Evolutionary conservation across 495 filamentous ascomycete genomes (phyloP).

Genomic region (Neurospora cerealis): DNA sequence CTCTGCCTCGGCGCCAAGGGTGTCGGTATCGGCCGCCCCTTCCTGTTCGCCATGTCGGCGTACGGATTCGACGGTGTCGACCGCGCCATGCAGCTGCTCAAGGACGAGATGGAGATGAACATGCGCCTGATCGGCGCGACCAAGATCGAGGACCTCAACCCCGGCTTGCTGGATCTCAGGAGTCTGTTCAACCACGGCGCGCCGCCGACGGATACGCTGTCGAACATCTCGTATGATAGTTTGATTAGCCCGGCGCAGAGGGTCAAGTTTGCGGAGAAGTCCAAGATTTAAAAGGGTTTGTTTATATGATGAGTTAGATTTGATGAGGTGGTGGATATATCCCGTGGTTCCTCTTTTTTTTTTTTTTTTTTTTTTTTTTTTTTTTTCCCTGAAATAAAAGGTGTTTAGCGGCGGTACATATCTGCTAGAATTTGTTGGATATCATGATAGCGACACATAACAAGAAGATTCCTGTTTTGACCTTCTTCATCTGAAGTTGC

Average conservation of each 20-base stretch:
- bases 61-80: slow-evolving; percentile 85
- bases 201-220: slow-evolving; percentile 56
- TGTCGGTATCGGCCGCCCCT: slow-evolving; percentile 89
- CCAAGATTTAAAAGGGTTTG: background rate
- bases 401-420: background rate
- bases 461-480: background rate
- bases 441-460: background rate
- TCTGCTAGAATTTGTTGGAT: background rate
- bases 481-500: background rate
- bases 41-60: slow-evolving; percentile 91
- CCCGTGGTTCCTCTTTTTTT: background rate
- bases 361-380: background rate
- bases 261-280: slow-evolving; percentile 6
- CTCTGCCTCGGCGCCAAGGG: slow-evolving; percentile 87
- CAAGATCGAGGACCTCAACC: slow-evolving; percentile 64
- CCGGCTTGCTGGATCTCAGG: slow-evolving; percentile 66
- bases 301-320: background rate
- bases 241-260: slow-evolving; percentile 35
- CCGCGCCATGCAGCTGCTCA: slow-evolving; percentile 86
- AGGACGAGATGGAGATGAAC: slow-evolving; percentile 98
- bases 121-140: slow-evolving; percentile 86
- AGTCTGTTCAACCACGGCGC: slow-evolving; percentile 62
- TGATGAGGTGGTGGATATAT: background rate
- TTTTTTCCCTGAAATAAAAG: background rate
- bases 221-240: slow-evolving; percentile 31